Evolutionary conservation across 352 stramenopile species (phyloP).

Genomic region (Paralagenidium karlingii): DNA sequence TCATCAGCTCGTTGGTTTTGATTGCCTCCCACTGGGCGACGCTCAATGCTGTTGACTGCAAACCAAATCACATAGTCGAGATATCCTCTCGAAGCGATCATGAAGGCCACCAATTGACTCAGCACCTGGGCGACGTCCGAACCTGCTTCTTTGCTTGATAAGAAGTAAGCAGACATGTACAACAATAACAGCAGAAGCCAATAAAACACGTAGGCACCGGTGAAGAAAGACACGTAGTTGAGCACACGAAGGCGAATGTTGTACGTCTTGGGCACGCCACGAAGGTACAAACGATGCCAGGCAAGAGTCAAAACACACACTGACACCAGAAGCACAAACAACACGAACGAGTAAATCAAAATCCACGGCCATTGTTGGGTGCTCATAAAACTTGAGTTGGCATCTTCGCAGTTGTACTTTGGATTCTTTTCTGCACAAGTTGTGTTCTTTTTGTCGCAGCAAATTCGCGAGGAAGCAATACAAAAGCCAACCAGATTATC

Average conservation of each 20-base stretch:
- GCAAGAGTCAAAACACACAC: slow-evolving; percentile 72
- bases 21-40: slow-evolving; percentile 15
- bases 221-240: slow-evolving; percentile 80
- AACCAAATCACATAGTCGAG: slow-evolving; percentile 87
- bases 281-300: slow-evolving; percentile 73
- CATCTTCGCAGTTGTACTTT: slow-evolving; percentile 28
- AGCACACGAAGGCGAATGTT: slow-evolving; percentile 82
- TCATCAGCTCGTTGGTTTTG: slow-evolving; percentile 58
- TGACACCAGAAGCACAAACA: slow-evolving; percentile 73
- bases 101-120: slow-evolving; percentile 69
- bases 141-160: slow-evolving; percentile 50
- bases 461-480: slow-evolving; percentile 68
- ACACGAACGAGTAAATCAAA: slow-evolving; percentile 76
- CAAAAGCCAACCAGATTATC: slow-evolving; percentile 71
- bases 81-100: slow-evolving; percentile 76
- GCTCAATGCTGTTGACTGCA: slow-evolving; percentile 80
- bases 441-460: slow-evolving; percentile 34
- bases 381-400: slow-evolving; percentile 53
- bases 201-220: slow-evolving; percentile 80
- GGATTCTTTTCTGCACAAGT: slow-evolving; percentile 17
- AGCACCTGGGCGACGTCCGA: slow-evolving; percentile 51
- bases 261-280: slow-evolving; percentile 79
- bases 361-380: slow-evolving; percentile 82
- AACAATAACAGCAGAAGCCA: slow-evolving; percentile 75
- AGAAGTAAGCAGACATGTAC: slow-evolving; percentile 87